These are phyloP conservation scores for Saraca asoca DNA, from an alignment of 331 rosid species.

Conservation along the genomic window DNA sequence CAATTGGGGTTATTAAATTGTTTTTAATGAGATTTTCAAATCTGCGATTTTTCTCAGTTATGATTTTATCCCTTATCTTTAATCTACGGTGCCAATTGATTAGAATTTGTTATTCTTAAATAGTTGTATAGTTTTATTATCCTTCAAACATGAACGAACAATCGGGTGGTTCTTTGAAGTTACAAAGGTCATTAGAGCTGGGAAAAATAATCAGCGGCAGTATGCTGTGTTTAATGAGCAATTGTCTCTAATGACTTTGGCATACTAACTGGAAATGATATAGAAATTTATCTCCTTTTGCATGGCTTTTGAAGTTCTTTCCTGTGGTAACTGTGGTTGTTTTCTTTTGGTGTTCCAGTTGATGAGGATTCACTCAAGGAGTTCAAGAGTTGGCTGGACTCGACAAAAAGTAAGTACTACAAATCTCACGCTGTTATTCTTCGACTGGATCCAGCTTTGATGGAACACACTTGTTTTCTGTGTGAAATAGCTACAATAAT, in stretches of 20 bases:
- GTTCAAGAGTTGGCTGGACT: slow-evolving; percentile 70
- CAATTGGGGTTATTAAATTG: slow-evolving; percentile 23
- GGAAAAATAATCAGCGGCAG: slow-evolving; percentile 7
- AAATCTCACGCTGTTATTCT: slow-evolving; percentile 16
- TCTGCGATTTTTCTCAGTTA: neutral
- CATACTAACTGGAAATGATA: slow-evolving; percentile 5
- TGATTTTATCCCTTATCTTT: neutral
- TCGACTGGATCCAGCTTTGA: slow-evolving; percentile 2
- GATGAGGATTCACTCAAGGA: slow-evolving; percentile 69
- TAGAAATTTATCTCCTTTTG: slow-evolving; percentile 12
- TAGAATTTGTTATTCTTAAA: slow-evolving; percentile 15
- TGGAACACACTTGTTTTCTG: neutral
- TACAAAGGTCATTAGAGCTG: slow-evolving; percentile 8
- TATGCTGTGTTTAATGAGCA: slow-evolving; percentile 8
- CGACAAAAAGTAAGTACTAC: slow-evolving; percentile 80
- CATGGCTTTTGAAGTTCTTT: slow-evolving; percentile 24
- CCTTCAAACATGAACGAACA: neutral
- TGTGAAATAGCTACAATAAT: neutral
- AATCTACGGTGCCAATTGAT: slow-evolving; percentile 13
- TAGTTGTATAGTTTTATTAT: neutral
- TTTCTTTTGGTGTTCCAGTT: slow-evolving; percentile 52
- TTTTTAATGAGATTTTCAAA: slow-evolving; percentile 12
- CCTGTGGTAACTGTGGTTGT: slow-evolving; percentile 36
- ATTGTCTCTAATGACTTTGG: slow-evolving; percentile 18
- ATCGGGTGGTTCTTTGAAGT: slow-evolving; percentile 1